These are phyloP conservation scores for Heimioporus sp. DNA, from an alignment of 768 basidiomycete species.

Conservation along the genomic window DNA sequence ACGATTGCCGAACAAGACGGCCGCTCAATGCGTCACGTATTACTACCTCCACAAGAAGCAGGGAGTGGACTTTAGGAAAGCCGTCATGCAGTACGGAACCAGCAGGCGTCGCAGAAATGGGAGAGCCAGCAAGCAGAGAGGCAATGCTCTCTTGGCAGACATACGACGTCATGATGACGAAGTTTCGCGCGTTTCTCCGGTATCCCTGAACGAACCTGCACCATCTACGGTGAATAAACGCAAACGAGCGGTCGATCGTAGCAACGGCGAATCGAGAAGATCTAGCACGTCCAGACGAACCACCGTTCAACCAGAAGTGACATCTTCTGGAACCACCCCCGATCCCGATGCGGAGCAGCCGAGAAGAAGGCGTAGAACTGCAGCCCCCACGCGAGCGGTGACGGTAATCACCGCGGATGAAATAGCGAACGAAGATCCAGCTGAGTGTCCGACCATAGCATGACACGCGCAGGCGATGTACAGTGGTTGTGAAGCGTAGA, in stretches of 20 bases:
- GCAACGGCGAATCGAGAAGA: conserved; percentile 35
- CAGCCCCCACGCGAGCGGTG: conserved; percentile 26
- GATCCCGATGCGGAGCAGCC: conserved; percentile 67
- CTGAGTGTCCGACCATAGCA: conserved; percentile 25
- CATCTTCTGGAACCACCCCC: conserved; percentile 48
- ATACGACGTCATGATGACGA: conserved; percentile 73
- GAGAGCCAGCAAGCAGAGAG: conserved; percentile 71
- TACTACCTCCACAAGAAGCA: conserved; percentile 96
- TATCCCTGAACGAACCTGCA: conserved; percentile 18
- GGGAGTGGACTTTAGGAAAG: conserved; percentile 79
- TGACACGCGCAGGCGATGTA: conserved; percentile 6
- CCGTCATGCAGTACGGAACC: conserved; percentile 62
- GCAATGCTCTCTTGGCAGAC: conserved; percentile 77
- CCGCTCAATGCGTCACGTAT: conserved; percentile 86
- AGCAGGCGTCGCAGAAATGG: conserved; percentile 62
- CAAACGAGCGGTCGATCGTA: conserved; percentile 34
- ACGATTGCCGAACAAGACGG: conserved; percentile 77
- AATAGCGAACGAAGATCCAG: conserved; percentile 31
- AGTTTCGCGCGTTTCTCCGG: conserved; percentile 26
- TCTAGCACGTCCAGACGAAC: conserved; percentile 37
- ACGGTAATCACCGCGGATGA: conserved; percentile 31
- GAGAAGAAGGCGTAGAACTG: conserved; percentile 40
- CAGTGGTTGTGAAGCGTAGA: conserved; percentile 5
- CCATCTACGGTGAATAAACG: conserved; percentile 38
- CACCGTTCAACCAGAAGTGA: conserved; percentile 46